Conservation (phyloP, 1,139 yeast genomes). For the Zygosaccharomyces pseudobailii region DNA sequence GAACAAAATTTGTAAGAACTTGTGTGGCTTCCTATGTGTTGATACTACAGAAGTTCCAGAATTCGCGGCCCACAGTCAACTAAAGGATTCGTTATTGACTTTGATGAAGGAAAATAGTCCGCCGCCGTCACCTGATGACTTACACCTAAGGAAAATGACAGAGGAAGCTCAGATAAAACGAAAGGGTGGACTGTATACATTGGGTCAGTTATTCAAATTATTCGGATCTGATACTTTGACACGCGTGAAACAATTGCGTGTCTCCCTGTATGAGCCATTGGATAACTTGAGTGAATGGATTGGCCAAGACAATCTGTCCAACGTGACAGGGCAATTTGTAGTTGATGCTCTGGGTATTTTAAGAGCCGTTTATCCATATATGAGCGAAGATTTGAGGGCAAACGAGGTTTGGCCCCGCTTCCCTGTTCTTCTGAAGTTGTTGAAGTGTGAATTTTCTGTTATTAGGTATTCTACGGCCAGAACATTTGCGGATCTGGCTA, state of each 20-base stretch:
- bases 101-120: slow-evolving; percentile 74
- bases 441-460: slow-evolving; percentile 69
- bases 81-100: slow-evolving; percentile 60
- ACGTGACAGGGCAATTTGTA: slow-evolving; percentile 66
- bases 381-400: slow-evolving; percentile 46
- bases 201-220: slow-evolving; percentile 49
- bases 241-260: slow-evolving; percentile 63
- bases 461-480: slow-evolving; percentile 88
- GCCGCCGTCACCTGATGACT: slow-evolving; percentile 62
- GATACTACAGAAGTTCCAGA: slow-evolving; percentile 97
- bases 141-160: slow-evolving; percentile 58
- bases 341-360: slow-evolving; percentile 85
- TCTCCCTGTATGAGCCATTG: slow-evolving; percentile 66
- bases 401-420: slow-evolving; percentile 44
- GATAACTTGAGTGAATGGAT: slow-evolving; percentile 30
- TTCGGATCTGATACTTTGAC: slow-evolving; percentile 55
- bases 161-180: slow-evolving; percentile 76
- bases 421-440: slow-evolving; percentile 53
- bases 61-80: slow-evolving; percentile 61
- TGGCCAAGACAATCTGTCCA: slow-evolving; percentile 39
- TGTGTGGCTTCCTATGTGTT: slow-evolving; percentile 91
- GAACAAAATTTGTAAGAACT: slow-evolving; percentile 81
- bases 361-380: slow-evolving; percentile 64
- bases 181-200: slow-evolving; percentile 72
- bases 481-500: slow-evolving; percentile 78